Conservation (phyloP, 441 rosid genomes). For the Flueggea neowawraea region DNA sequence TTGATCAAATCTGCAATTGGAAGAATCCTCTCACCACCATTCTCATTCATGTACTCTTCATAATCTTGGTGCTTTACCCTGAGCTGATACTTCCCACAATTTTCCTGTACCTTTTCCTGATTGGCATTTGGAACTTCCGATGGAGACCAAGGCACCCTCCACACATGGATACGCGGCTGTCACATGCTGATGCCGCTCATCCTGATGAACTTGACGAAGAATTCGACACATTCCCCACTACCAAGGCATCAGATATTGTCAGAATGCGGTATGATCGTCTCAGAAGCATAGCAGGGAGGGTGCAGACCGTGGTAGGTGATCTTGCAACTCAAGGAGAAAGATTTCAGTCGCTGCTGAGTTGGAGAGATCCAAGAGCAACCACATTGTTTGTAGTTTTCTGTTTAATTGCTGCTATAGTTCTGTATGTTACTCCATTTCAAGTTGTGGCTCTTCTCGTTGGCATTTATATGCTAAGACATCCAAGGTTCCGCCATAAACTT, state of each 20-base stretch:
- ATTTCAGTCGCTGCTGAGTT: slow-evolving; percentile 66
- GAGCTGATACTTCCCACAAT: slow-evolving; percentile 76
- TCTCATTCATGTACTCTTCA: slow-evolving; percentile 65
- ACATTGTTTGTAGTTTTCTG: slow-evolving; percentile 69
- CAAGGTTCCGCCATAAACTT: slow-evolving; percentile 74
- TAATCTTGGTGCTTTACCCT: slow-evolving; percentile 71
- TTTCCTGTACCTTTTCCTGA: slow-evolving; percentile 76
- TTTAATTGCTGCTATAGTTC: slow-evolving; percentile 59
- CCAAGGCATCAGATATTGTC: slow-evolving; percentile 52
- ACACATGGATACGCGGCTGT: slow-evolving; percentile 76
- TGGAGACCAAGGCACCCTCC: slow-evolving; percentile 78
- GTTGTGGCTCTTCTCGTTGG: slow-evolving; percentile 55
- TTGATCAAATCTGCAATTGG: slow-evolving; percentile 81
- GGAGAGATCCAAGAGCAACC: slow-evolving; percentile 92
- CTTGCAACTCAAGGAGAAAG: slow-evolving; percentile 84
- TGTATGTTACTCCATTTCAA: slow-evolving; percentile 69
- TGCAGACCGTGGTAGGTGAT: slow-evolving; percentile 80
- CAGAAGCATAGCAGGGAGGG: slow-evolving; percentile 77
- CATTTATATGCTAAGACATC: slow-evolving; percentile 64
- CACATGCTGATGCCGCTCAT: slow-evolving; percentile 74
- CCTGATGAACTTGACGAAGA: slow-evolving; percentile 93
- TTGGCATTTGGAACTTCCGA: slow-evolving; percentile 78
- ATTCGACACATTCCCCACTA: slow-evolving; percentile 81
- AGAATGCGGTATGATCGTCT: slow-evolving; percentile 82
- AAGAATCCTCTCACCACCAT: slow-evolving; percentile 76